Base-by-base conservation (phyloP, 352 stramenopile genomes). In the Globisporangium nagaii region DNA sequence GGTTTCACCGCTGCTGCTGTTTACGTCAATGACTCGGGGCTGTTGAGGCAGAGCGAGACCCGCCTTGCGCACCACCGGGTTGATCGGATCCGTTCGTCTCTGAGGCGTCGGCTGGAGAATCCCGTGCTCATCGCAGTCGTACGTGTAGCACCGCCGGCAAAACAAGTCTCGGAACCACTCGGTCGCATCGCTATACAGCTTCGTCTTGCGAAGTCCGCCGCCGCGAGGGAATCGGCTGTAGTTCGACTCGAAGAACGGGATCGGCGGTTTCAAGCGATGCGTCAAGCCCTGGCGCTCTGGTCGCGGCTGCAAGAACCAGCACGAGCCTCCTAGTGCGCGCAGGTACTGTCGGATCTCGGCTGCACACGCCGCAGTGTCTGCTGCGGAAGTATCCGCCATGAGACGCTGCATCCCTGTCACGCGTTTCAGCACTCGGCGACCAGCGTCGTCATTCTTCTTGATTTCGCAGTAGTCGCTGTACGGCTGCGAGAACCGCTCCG, bases 51-150 rank as follows among this genome's bases (percentile, higher is more conserved):
- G 53, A 12, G 61, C 49, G 51, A 84, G 43, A 1, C 65, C 58
- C 15, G 71, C 50, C 20, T 51, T 62, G 7, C 42, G 65, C 17
- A 87, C 54, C 10, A 84, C 79, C 0, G 81, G 81, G 45, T 88
- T 73, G 27, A 86, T 50, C 0, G 81, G 81, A 58, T 90, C 77
- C 2, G 57, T 66, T 2, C 81, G 73, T 49, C 59, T 35, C 11
- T 49, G 60, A 17, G 77, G 79, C 22, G 68, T 66, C 3, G 81
- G 79, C 36, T 88, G 72, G 46, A 88, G 55, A 40, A 88, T 93
- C 1, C 88, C 88, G 60, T 98, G 92, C 32, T 95, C 62, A 42
- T 81, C 73, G 52, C 92, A 98, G 63, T 97, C 88, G 68, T 97
- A 98, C 0, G 60, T 76, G 57, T 88, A 97, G 64, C 92, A 98